Percentiles rank a stretch among this genome's conserved stretches.
Evolutionary conservation across 768 basidiomycete genomes (phyloP).

Genomic region (Asterophora lycoperdoides): DNA sequence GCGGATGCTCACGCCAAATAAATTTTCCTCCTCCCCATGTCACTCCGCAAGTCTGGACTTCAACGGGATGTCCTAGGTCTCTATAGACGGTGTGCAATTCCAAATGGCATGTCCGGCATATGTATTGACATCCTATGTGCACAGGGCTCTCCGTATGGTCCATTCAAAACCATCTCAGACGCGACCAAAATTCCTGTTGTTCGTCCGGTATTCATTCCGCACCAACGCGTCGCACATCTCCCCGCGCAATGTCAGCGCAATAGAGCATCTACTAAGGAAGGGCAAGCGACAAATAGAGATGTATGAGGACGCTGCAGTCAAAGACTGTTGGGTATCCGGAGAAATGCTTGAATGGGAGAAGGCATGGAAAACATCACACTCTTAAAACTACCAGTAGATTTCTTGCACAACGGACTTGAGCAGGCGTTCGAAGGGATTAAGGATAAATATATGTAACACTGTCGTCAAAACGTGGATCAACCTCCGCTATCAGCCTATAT

Average conservation of each 20-base stretch:
- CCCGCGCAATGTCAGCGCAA: constrained; percentile 59
- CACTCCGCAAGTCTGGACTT: constrained; percentile 36
- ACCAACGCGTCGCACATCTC: constrained; percentile 56
- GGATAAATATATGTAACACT: not conserved
- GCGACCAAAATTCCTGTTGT: constrained; percentile 62
- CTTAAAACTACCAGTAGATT: not conserved
- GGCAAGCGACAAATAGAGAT: constrained; percentile 64
- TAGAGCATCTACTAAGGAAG: constrained; percentile 75
- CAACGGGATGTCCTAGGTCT: constrained; percentile 50
- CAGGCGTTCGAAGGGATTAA: not conserved
- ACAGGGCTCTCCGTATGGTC: constrained; percentile 73
- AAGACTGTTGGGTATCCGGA: constrained; percentile 69
- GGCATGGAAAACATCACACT: constrained; percentile 15
- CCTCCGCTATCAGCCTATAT: no score
- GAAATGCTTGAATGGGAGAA: constrained; percentile 68
- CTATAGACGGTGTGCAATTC: constrained; percentile 35
- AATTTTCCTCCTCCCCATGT: constrained; percentile 17
- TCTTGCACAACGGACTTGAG: no score
- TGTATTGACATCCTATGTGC: not conserved
- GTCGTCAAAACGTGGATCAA: no score
- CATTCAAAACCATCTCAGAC: constrained; percentile 57
- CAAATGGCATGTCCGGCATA: not conserved
- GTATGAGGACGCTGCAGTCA: constrained; percentile 64
- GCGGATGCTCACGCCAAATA: constrained; percentile 6
- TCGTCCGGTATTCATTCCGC: constrained; percentile 67